These are phyloP conservation scores for Harringtonia lauricola DNA, from an alignment of 2,329 filamentous ascomycete species.

Conservation along the genomic window DNA sequence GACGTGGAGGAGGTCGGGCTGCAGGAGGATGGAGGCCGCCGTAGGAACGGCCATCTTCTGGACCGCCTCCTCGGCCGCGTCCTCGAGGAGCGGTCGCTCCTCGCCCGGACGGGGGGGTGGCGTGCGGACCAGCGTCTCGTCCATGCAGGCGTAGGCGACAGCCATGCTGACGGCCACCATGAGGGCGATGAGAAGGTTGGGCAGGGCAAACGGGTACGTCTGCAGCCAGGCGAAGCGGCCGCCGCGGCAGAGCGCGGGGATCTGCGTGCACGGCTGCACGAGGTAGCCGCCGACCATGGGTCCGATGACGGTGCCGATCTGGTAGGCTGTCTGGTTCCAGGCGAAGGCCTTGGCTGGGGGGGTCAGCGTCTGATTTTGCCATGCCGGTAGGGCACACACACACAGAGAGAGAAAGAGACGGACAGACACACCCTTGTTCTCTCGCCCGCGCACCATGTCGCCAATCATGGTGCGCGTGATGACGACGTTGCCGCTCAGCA, in stretches of 20 bases:
- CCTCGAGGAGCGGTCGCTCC: neutral
- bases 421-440: constrained; percentile 4
- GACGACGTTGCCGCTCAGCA: constrained; percentile 9
- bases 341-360: constrained; percentile 4
- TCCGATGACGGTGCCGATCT: constrained; percentile 7
- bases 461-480: constrained; percentile 10
- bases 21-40: neutral
- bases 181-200: constrained; percentile 4
- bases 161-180: neutral
- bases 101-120: neutral
- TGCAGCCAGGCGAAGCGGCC: constrained; percentile 4
- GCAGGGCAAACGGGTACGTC: constrained; percentile 8
- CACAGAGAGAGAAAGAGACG: too few species aligned
- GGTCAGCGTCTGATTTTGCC: neutral
- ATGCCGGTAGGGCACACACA: too few species aligned
- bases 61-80: too few species aligned
- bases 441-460: constrained; percentile 6
- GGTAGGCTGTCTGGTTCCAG: constrained; percentile 10
- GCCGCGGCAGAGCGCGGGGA: constrained; percentile 1
- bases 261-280: constrained; percentile 5
- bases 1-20: constrained; percentile 1
- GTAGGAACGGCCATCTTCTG: neutral
- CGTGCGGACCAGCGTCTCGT: neutral
- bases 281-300: constrained; percentile 8
- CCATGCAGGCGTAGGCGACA: constrained; percentile 2